Conservation (phyloP, 1,139 yeast genomes). For the Hansenula lynferdii region DNA sequence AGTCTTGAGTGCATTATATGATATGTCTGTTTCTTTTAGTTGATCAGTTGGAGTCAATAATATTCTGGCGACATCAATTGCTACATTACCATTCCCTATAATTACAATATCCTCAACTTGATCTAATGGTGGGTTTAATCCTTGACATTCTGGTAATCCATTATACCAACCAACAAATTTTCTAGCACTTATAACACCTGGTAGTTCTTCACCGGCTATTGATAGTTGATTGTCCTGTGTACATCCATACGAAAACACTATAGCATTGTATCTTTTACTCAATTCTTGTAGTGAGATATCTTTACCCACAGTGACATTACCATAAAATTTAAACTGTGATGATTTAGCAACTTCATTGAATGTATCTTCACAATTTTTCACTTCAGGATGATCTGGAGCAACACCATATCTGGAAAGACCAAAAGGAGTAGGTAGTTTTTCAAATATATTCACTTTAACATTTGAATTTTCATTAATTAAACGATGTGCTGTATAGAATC, state of each 20-base stretch:
- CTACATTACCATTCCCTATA: slow-evolving; percentile 98
- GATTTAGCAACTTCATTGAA: slow-evolving; percentile 48
- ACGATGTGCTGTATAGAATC: slow-evolving; percentile 84
- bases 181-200: slow-evolving; percentile 79
- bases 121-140: slow-evolving; percentile 49
- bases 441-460: slow-evolving; percentile 63
- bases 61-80: slow-evolving; percentile 84
- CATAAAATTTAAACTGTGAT: slow-evolving; percentile 55
- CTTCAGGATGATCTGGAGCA: slow-evolving; percentile 99
- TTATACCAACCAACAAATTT: slow-evolving; percentile 96
- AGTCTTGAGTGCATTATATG: slow-evolving; percentile 50
- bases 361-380: slow-evolving; percentile 82
- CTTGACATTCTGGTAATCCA: slow-evolving; percentile 64
- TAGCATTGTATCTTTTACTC: slow-evolving; percentile 56
- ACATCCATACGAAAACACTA: slow-evolving; percentile 84
- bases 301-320: slow-evolving; percentile 66
- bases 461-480: slow-evolving; percentile 49
- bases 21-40: slow-evolving; percentile 65
- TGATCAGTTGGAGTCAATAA: slow-evolving; percentile 52
- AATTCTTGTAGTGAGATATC: slow-evolving; percentile 50
- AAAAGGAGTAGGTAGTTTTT: slow-evolving; percentile 81
- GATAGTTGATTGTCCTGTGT: slow-evolving; percentile 51
- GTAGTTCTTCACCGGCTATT: slow-evolving; percentile 54
- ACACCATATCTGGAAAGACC: slow-evolving; percentile 93
- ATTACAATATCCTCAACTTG: slow-evolving; percentile 64